Percentiles rank a stretch among this genome's conserved stretches.
phyloP scores from a whole-genome alignment of 208 protist species.

The Strigomonas culicis region DNA sequence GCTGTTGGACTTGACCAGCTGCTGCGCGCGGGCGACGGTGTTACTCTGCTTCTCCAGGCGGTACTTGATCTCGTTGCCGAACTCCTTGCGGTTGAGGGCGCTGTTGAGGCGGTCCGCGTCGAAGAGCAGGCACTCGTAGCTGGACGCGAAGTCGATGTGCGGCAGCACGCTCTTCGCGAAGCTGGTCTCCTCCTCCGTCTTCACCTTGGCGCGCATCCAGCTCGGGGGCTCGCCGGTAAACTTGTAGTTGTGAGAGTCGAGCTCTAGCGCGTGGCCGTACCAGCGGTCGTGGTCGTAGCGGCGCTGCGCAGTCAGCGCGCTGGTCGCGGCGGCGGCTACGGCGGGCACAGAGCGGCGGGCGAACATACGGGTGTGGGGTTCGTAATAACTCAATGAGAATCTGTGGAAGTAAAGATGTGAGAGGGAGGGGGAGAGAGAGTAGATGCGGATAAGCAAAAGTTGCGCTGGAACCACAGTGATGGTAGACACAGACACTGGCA shows the following conservation, averaged over 20 bases:
- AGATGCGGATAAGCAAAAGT: no score
- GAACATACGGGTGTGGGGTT: constrained; percentile 30
- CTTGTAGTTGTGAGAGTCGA: constrained; percentile 84
- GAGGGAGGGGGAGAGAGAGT: no score
- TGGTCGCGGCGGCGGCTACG: constrained; percentile 26
- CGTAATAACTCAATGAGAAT: not conserved
- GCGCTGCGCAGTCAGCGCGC: constrained; percentile 45
- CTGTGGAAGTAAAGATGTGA: no score
- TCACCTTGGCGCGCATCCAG: constrained; percentile 67
- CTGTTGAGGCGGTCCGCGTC: constrained; percentile 80
- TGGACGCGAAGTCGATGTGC: constrained; percentile 79
- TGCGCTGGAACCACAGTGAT: no score
- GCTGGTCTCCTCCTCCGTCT: constrained; percentile 79
- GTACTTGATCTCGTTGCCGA: constrained; percentile 81
- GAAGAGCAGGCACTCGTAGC: constrained; percentile 81
- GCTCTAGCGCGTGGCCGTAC: constrained; percentile 82
- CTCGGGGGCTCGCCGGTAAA: constrained; percentile 73
- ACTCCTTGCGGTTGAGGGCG: constrained; percentile 82
- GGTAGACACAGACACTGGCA: no score
- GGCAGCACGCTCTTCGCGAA: constrained; percentile 72
- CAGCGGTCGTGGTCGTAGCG: constrained; percentile 82
- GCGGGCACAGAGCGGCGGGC: constrained; percentile 47
- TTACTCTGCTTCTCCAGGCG: constrained; percentile 87
- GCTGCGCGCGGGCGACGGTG: constrained; percentile 80
- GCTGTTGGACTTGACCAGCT: constrained; percentile 69